Evolutionary conservation across 202 grass and related monocot species (phyloP), one percentile per base, ranked within the genome.

Genomic region (Zizania palustris): DNA sequence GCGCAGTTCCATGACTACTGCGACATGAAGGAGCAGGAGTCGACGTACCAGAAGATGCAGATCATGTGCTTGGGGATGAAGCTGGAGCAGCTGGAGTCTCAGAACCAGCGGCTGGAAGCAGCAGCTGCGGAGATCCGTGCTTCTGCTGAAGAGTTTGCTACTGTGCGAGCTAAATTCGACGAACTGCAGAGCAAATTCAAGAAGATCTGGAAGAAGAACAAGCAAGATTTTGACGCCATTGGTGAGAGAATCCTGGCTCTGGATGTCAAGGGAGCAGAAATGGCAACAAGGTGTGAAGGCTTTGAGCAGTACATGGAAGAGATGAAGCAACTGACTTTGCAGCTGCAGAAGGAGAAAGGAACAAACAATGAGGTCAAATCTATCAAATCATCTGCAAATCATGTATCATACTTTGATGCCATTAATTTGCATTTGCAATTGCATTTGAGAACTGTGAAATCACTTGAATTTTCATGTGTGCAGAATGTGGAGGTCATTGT

Each of bases 11-110:
- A 77, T 11, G 89, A 87, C 50, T 95, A 90, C 80, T 88, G 75
- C 28, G 75, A 83, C 68, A 73, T 78, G 59, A 92, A 88, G 82
- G 92, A 90, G 38, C 74, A 95, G 60, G 96, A 95, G 38, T 90
- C 85, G 5, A 58, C 74, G 12, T 85, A 87, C 51, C 91, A 95
- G 82, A 98, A 95, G 84, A 90, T 98, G 71, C 91, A 98, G 77
- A 92, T 95, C 60, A 89, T 90, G 96, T 92, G 85, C 63, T 12
- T 98, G 83, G 91, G 91, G 11, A 80, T 90, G 83, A 98, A 98
- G 82, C 82, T 88, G 19, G 91, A 95, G 85, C 74, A 72, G 67
- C 66, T 92, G 44, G 89, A 97, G 67, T 67, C 85, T 11, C 82
- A 83, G 59, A 94, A 82, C 75, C 95, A 88, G 80, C 82, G 80